Evolutionary conservation across 495 filamentous ascomycete genomes (phyloP), one percentile per base, ranked within the genome.

Genomic region (Hypoxylon intermedium): DNA sequence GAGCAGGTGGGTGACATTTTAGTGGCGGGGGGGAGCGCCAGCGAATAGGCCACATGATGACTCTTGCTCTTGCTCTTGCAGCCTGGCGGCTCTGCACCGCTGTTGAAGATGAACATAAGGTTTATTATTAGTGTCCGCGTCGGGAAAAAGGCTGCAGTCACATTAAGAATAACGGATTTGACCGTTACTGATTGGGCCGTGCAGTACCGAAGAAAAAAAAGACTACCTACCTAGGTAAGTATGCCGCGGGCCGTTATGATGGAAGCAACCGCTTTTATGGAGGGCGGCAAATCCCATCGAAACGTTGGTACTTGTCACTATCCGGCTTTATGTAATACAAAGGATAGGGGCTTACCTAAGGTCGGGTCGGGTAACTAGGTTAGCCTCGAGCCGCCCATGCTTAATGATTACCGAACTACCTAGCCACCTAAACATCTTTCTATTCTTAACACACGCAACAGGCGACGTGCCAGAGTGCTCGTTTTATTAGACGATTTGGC

Each of bases 91-190:
- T 65, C 61, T 54, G 18, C 47, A n/a, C n/a, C n/a, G n/a, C 19
- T 26, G 9, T 15, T 9, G 20, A 9, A 43, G 45, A 53, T 42
- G 18, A 20, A 19, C 6, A 55, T 26, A 48, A 42, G 60, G 40
- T 48, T 63, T 64, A 59, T 64, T 59, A 26, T 64, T 64, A 64
- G 60, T 36, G 42, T 30, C 49, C 59, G 47, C 24, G 40, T 53
- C 47, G 40, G 58, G 13, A 26, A 41, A 46, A 40, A 52, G 38
- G 24, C 18, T 51, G 28, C 28, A 44, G 53, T n/a, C 48, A 63
- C 30, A 54, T 53, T 48, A 63, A 37, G 60, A 58, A 30, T 36
- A 44, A 44, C 43, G 48, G 53, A 26, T 48, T 43, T 36, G 23
- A 13, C 19, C 33, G 36, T 38, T 34, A 55, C 48, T 58, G 50